These are phyloP conservation scores for Dichotomocladium elegans DNA, from an alignment of 371 early-diverging fungal species.

Conservation along the genomic window DNA sequence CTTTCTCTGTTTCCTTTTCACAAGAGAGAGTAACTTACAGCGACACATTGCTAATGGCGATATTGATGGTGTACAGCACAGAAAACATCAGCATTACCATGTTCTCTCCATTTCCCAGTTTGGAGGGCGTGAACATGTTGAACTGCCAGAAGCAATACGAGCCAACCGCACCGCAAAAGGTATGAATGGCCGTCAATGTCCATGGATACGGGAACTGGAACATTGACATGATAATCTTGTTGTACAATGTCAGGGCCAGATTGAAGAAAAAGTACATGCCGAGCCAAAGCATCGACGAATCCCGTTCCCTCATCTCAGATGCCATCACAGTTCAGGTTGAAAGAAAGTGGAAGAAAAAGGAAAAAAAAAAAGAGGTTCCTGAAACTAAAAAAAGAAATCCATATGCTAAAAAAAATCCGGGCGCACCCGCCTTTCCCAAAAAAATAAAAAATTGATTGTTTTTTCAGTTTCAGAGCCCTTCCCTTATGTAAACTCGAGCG, in stretches of 20 bases:
- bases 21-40: conserved; percentile 53
- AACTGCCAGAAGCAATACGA: conserved; percentile 43
- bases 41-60: conserved; percentile 84
- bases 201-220: conserved; percentile 89
- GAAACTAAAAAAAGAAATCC: too few species aligned
- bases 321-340: background rate
- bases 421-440: background rate
- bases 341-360: background rate
- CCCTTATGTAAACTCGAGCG: too few species aligned
- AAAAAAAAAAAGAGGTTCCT: background rate
- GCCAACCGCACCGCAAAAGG: conserved; percentile 69
- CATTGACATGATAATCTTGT: conserved; percentile 72
- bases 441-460: conserved; percentile 9
- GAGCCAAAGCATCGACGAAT: conserved; percentile 47
- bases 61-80: conserved; percentile 84
- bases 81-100: conserved; percentile 77
- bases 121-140: conserved; percentile 60
- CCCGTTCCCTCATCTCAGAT: conserved; percentile 2
- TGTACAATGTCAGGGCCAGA: conserved; percentile 79
- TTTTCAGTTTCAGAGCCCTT: too few species aligned
- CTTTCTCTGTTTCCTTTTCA: background rate
- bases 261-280: conserved; percentile 75
- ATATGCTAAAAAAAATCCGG: background rate
- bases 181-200: conserved; percentile 85
- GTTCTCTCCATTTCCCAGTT: conserved; percentile 57